Base-by-base conservation (phyloP, 257 asterid species). In the Solanum appendiculatum region DNA sequence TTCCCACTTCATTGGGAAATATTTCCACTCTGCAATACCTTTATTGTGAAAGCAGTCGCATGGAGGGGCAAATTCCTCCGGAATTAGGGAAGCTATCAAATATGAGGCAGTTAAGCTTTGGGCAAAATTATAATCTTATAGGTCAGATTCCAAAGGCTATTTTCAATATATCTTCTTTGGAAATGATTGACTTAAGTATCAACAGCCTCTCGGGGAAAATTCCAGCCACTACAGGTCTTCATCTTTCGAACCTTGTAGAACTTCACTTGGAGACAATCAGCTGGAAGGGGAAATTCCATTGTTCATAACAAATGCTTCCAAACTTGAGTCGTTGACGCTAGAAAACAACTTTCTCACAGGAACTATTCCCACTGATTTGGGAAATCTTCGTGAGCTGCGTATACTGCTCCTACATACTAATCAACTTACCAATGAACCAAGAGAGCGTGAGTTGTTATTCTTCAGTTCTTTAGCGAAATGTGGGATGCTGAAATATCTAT, bases 291-390 rank as follows among this genome's bases (percentile, higher is more conserved):
- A 87, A 70, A 75, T 90, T 39, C 92, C 92, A 4, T 2, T 14
- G 18, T 80, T 36, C 20, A 84, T 91, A 29, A 27, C 92, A 54
- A 89, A 90, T 86, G 92, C 90, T 54, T 74, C 93, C 21, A 75
- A 51, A 86, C 83, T 91, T 25, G 23, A 64, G 34, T 56, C 25
- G 34, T 87, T 91, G 5, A 83, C 29, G 4, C 48, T 91, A 40
- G 75, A 56, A 14, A 29, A n/a, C 10, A 88, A 90, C 84, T 68
- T 31, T 18, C 88, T 91, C 56, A 44, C 51, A 1, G 91, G 91
- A 9, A 8, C 83, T 1, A 85, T 90, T 86, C 92, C 92, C 37
- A 81, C 81, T 70, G 72, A 87, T 69, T 54, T 91, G 33, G 92
- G 92, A 7, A 86, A 87, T 89, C 83, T 90, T 25, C 75, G 86